Base-by-base conservation (phyloP, 345 rosid species). In the Trapa incisa region DNA sequence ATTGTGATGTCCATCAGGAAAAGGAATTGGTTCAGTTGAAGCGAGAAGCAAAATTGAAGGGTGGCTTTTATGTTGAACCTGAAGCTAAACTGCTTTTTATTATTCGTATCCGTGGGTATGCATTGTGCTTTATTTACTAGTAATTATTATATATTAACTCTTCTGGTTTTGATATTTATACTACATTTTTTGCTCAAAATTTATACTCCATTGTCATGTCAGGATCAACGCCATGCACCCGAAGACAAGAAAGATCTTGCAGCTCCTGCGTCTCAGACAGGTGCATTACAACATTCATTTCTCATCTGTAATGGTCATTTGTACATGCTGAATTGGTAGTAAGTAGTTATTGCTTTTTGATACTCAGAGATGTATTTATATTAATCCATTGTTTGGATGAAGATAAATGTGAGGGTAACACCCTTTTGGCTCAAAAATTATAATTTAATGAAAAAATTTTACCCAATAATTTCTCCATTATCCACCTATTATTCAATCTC, bases 151-250 rank as follows among this genome's bases (percentile, higher is more conserved):
- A 41, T 3, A 41, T 41, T 8, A 41, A 41, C 43, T 41, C 43
- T 41, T 41, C 43, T 41, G 43, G 43, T 41, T 41, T 41, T 41
- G 43, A 41, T 41, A 41, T 3, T 41, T 41, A 41, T 41, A 2
- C 15, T 47, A 22, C 29, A 22, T 22, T 22, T 22, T 22, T 22
- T 22, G 29, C 29, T 22, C 29, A 22, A 22, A 22, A 22, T 22
- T 22, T 22, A 22, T 22, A 22, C 29, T 22, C 29, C 29, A 43
- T 69, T 3, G 3, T 50, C 3, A 17, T 60, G 43, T 57, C 76
- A 91, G 97, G 73, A 91, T 89, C 82, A 89, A 91, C 68, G 96
- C 94, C 2, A 87, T 91, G 81, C 82, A 91, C 77, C 97, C 97
- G 0, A 81, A 80, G 73, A 80, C 85, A 2, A 83, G 77, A 65